phyloP scores from a whole-genome alignment of 441 rosid species.

The Bocquillonia castaneifolia region DNA sequence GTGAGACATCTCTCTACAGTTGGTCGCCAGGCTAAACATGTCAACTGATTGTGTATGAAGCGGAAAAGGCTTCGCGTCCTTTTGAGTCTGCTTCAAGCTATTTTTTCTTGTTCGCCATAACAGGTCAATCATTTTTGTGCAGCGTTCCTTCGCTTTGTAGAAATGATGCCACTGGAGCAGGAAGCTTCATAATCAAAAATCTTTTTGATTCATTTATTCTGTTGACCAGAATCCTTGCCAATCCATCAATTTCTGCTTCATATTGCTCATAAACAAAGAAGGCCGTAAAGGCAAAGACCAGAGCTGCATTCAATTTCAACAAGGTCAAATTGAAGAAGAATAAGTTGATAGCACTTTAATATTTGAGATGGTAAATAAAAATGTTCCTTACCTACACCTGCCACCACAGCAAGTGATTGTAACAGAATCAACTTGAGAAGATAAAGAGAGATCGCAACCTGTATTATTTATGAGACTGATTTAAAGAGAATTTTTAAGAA shows the following conservation, averaged over 20 bases:
- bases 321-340: slow-evolving; percentile 1
- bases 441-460: slow-evolving; percentile 49
- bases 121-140: slow-evolving; percentile 16
- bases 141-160: slow-evolving; percentile 15
- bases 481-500: slow-evolving; percentile 5
- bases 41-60: slow-evolving; percentile 15
- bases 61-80: background rate
- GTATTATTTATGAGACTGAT: slow-evolving; percentile 18
- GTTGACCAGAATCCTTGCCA: slow-evolving; percentile 32
- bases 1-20: background rate
- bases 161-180: slow-evolving; percentile 26
- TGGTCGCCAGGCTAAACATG: slow-evolving; percentile 15
- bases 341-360: background rate
- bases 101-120: slow-evolving; percentile 5
- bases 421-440: slow-evolving; percentile 39
- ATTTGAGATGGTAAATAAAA: background rate
- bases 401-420: slow-evolving; percentile 32
- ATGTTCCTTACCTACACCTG: slow-evolving; percentile 51
- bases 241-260: slow-evolving; percentile 57
- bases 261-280: slow-evolving; percentile 81
- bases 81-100: background rate
- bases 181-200: slow-evolving; percentile 34
- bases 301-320: slow-evolving; percentile 41
- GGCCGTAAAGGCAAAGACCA: slow-evolving; percentile 60
- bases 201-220: slow-evolving; percentile 26